Percentiles rank a stretch among this genome's conserved stretches.
Evolutionary conservation across 2,329 filamentous ascomycete genomes (phyloP).

Genomic region (Aotearoamyces nothofagi): DNA sequence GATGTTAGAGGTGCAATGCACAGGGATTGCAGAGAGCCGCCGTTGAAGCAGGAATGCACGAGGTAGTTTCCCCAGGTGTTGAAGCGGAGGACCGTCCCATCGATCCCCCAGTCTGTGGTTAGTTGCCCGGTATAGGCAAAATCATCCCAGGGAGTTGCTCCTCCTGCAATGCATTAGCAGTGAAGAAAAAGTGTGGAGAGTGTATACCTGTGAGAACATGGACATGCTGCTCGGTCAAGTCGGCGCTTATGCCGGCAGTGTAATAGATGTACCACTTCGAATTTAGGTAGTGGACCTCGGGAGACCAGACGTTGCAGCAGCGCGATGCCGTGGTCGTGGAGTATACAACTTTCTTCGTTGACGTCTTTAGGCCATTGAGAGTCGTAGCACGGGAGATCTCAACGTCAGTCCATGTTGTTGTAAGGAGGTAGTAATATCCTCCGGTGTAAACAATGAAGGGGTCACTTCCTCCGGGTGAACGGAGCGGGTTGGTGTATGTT

Average conservation of each 20-base stretch:
- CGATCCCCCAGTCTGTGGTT: slow-evolving; percentile 33
- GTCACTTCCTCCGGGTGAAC: slow-evolving; percentile 32
- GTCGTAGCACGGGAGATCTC: slow-evolving; percentile 37
- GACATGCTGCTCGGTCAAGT: slow-evolving; percentile 32
- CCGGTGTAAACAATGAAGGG: slow-evolving; percentile 34
- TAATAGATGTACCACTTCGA: slow-evolving; percentile 39
- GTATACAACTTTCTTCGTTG: slow-evolving; percentile 33
- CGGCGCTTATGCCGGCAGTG: slow-evolving; percentile 28
- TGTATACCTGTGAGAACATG: slow-evolving; percentile 33
- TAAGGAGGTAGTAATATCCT: slow-evolving; percentile 41
- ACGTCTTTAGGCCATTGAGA: slow-evolving; percentile 37
- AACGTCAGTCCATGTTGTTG: slow-evolving; percentile 38
- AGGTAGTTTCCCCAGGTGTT: slow-evolving; percentile 33
- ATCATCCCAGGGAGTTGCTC: slow-evolving; percentile 32
- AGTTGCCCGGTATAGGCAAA: slow-evolving; percentile 33
- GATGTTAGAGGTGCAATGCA: slow-evolving; percentile 24
- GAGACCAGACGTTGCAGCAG: slow-evolving; percentile 42
- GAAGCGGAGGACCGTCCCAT: slow-evolving; percentile 35
- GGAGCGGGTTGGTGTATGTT: slow-evolving; percentile 36
- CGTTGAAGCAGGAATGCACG: slow-evolving; percentile 30
- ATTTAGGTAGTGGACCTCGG: slow-evolving; percentile 33
- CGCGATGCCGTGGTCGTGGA: slow-evolving; percentile 27
- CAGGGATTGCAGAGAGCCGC: slow-evolving; percentile 23
- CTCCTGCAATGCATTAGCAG: slow-evolving; percentile 21
- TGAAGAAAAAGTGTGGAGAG: not conserved